phyloP scores from a whole-genome alignment of 257 asterid genomes.

The Scutellaria minor region DNA sequence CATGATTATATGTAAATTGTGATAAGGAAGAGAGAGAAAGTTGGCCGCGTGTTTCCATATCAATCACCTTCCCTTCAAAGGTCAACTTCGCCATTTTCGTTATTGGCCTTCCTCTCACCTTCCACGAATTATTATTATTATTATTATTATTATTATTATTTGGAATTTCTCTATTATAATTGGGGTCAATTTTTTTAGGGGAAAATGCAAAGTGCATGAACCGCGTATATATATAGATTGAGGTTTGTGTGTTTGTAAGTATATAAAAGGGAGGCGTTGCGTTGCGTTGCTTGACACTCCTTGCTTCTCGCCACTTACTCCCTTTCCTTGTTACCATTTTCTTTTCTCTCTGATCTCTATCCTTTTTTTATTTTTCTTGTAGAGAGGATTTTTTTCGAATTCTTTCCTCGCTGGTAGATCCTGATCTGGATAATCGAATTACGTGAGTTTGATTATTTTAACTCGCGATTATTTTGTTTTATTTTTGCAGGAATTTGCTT shows the following conservation, averaged over 20 bases:
- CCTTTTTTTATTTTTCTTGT: background rate
- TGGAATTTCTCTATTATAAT: background rate
- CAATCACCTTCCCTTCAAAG: constrained; percentile 40
- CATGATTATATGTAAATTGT: too few relatives aligned
- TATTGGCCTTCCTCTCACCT: constrained; percentile 22
- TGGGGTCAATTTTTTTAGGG: background rate
- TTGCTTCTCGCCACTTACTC: constrained; percentile 35
- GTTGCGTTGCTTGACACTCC: constrained; percentile 21
- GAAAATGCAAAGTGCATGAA: constrained; percentile 25
- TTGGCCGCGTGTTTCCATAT: background rate
- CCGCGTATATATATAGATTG: constrained; percentile 37
- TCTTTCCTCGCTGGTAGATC: constrained; percentile 33
- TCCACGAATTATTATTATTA: constrained; percentile 4
- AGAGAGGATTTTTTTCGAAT: background rate
- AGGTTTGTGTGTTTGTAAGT: background rate
- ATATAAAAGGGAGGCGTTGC: constrained; percentile 17
- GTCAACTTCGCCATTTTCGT: constrained; percentile 27
- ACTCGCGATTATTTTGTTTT: too few relatives aligned
- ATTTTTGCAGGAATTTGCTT: constrained; percentile 20
- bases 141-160: background rate
- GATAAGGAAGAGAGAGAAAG: background rate
- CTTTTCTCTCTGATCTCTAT: constrained; percentile 1
- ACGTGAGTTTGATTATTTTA: constrained; percentile 36
- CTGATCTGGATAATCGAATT: constrained; percentile 32
- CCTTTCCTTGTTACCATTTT: constrained; percentile 22